These are phyloP conservation scores for Podospora appendiculata DNA, from an alignment of 495 filamentous ascomycete genomes.

Conservation along the genomic window DNA sequence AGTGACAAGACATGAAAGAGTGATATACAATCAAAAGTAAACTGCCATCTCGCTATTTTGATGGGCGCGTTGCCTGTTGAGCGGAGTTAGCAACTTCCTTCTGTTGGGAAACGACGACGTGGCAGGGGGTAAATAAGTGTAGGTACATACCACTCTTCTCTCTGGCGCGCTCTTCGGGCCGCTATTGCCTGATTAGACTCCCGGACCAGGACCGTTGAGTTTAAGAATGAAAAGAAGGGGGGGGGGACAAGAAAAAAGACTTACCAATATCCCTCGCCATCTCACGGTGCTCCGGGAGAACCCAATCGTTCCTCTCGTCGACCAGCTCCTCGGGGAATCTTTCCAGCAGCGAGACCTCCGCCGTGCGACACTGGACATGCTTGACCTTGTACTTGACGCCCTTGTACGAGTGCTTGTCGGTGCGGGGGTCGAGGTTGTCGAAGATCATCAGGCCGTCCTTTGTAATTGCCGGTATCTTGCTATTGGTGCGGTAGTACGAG, in stretches of 20 bases:
- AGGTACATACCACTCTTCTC: conserved; percentile 4
- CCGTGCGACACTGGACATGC: conserved; percentile 3
- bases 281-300: conserved; percentile 18
- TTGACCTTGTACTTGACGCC: conserved; percentile 4
- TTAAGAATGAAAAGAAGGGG: not conserved
- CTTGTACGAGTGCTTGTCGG: conserved; percentile 8
- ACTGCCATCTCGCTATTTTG: too few relatives aligned
- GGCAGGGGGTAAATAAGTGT: too few relatives aligned
- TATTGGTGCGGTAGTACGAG: conserved; percentile 31
- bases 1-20: too few relatives aligned
- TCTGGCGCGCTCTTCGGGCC: conserved; percentile 1
- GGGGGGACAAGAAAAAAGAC: conserved; percentile 7
- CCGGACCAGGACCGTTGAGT: not conserved
- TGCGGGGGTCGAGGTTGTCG: conserved; percentile 3
- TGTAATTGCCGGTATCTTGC: conserved; percentile 8
- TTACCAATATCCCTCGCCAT: conserved; percentile 25
- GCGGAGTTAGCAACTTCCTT: too few relatives aligned
- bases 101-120: too few relatives aligned
- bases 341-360: conserved; percentile 14
- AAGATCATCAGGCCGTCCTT: conserved; percentile 18
- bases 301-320: conserved; percentile 25
- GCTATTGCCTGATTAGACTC: not conserved
- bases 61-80: too few relatives aligned
- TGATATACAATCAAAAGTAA: too few relatives aligned
- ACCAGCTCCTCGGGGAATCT: conserved; percentile 34